Evolutionary conservation across 2,329 filamentous ascomycete genomes (phyloP), one percentile per base, ranked within the genome.

Genomic region (Raffaelea albimanens): DNA sequence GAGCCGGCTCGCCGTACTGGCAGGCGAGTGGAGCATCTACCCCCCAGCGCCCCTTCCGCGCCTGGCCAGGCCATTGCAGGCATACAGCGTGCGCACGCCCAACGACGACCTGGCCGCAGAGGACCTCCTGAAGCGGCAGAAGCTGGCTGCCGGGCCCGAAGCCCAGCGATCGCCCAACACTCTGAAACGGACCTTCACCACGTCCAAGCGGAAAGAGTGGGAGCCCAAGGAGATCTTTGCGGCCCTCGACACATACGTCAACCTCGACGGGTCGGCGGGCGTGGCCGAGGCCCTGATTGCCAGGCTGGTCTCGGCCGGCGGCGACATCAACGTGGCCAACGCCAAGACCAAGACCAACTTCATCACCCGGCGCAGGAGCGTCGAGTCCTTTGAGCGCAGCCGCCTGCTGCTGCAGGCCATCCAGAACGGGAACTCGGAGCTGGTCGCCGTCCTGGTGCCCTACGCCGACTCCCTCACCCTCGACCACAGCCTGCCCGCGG

Each of bases 281-380:
- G 70, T 80, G 4, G 76, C 73, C n/a, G 73, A 79, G 55, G 72
- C 72, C 0, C 64, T 80, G 21, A 68, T 80, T 25, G 63, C 60
- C 3, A 75, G 72, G 58, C 60, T 80, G 31, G 63, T 66, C 33
- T 59, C 64, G 1, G 68, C 66, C 1, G 76, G 76, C 14, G 70
- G 75, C 4, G 71, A 77, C 45, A 57, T 79, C 14, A 72, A 74
- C 46, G 65, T 72, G 14, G 58, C 66, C 29, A 63, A 59, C 40
- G 64, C 68, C 46, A 75, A 71, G 55, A 69, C 67, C 48, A 74
- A 71, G 45, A 66, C 68, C 2, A 66, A 67, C 39, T 57, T 79
- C 9, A 58, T 78, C 7, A 70, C 63, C 34, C 63, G 75, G 38
- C 66, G 73, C 44, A 71, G 65, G 52, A 78, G 73, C 47, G 53